These are phyloP conservation scores for Fusarium sp. DNA, from an alignment of 2,329 filamentous ascomycete species.

Conservation along the genomic window DNA sequence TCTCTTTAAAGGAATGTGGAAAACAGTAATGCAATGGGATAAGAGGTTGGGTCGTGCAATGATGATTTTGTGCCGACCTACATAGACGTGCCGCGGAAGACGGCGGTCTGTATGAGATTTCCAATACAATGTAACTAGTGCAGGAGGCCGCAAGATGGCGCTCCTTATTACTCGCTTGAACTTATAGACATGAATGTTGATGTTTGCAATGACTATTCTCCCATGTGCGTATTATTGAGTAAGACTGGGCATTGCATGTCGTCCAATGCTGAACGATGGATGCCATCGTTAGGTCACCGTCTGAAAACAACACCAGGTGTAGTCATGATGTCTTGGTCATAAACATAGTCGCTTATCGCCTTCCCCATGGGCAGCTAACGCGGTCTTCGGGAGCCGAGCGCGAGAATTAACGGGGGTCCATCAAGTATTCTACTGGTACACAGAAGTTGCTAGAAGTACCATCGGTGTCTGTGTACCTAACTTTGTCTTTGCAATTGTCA, in stretches of 20 bases:
- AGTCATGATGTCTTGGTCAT: not conserved
- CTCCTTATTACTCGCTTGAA: conserved; percentile 47
- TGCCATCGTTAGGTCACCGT: no score
- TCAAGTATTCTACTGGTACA: not conserved
- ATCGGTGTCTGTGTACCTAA: not conserved
- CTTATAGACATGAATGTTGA: conserved; percentile 47
- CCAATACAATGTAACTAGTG: conserved; percentile 49
- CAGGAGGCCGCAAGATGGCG: conserved; percentile 46
- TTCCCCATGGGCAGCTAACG: not conserved
- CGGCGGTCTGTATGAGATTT: conserved; percentile 50
- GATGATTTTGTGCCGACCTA: conserved; percentile 46
- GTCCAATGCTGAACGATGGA: not conserved
- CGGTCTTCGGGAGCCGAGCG: not conserved
- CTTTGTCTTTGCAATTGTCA: not conserved
- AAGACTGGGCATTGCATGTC: not conserved
- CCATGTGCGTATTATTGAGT: conserved; percentile 2
- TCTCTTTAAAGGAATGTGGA: conserved; percentile 63
- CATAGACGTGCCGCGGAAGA: conserved; percentile 42
- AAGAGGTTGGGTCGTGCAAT: conserved; percentile 47
- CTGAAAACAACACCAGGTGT: not conserved
- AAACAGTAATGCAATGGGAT: conserved; percentile 40
- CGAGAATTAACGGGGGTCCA: not conserved
- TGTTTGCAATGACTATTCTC: conserved; percentile 28
- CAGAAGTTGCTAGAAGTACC: not conserved
- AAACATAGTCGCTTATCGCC: not conserved